These are phyloP conservation scores for Tanozyma kutaoensis DNA, from an alignment of 805 yeast genomes.

Conservation along the genomic window DNA sequence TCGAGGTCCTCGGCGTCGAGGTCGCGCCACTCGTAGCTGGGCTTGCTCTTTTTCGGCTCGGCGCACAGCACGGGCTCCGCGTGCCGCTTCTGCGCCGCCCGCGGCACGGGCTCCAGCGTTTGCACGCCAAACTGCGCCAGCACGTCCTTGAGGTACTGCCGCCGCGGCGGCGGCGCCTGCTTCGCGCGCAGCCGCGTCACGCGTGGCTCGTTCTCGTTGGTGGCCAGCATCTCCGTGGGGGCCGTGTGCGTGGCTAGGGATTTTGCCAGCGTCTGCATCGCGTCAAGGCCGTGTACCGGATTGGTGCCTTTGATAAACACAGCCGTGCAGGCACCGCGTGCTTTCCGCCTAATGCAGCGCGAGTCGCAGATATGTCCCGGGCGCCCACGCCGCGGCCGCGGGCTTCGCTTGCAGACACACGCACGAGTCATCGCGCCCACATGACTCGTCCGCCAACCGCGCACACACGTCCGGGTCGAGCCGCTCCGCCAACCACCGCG, in stretches of 20 bases:
- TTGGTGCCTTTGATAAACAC: background rate
- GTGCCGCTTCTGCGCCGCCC: background rate
- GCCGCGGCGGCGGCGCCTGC: background rate
- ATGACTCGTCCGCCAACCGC: slow-evolving; percentile 1
- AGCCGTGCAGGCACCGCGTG: background rate
- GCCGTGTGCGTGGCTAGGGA: background rate
- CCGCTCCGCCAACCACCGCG: background rate
- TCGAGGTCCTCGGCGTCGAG: slow-evolving; percentile 56
- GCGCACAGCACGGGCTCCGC: slow-evolving; percentile 2
- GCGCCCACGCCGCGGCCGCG: background rate
- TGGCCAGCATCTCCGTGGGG: slow-evolving; percentile 1
- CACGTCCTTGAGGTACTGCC: slow-evolving; percentile 1
- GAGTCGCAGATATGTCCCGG: background rate
- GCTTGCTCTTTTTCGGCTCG: slow-evolving; percentile 22
- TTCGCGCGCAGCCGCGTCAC: slow-evolving; percentile 9
- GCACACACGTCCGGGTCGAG: background rate
- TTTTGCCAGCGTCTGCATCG: background rate
- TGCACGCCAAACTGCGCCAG: background rate
- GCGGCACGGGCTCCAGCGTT: slow-evolving; percentile 1
- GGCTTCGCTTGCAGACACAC: slow-evolving; percentile 13
- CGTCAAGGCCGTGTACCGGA: background rate
- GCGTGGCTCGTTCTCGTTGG: slow-evolving; percentile 27
- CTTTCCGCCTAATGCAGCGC: background rate
- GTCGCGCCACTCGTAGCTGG: slow-evolving; percentile 51
- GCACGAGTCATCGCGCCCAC: slow-evolving; percentile 17